Base-by-base conservation (phyloP, 2,329 filamentous ascomycete genomes). In the Drechslerella dactyloides region DNA sequence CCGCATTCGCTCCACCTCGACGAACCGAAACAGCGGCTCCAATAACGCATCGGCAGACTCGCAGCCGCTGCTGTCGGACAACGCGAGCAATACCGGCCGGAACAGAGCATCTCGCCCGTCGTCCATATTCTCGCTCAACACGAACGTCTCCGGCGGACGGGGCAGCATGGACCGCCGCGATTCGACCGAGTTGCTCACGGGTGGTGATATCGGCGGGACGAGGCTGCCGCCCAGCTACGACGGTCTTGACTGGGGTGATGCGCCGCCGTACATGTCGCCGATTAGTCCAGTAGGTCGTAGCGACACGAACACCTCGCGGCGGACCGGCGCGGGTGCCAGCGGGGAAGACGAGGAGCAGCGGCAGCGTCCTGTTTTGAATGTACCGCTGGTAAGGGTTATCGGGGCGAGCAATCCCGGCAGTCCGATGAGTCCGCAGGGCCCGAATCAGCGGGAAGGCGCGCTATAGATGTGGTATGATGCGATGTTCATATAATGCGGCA, bases 1-100 rank as follows among this genome's bases (percentile, higher is more conserved):
- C 0, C 83, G 90, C 51, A 80, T 94, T 27, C 84, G 90, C 30
- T 89, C 88, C 37, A 89, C 87, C 76, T 92, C 89, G 2, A 30
- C 56, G 7, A 68, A 73, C 23, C 27, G 62, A 35, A 66, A 62
- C 48, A 70, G 58, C 37, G 27, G 21, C 17, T 13, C 13, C 37
- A 42, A 23, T 11, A 48, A 48, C 44, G 15, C 48, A n/a, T 19
- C 56, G 30, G 46, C 69, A 37, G 62, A 73, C 42, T 68, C 69
- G 19, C 69, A 73, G 27, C 68, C 68, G 21, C 50, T 72, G 15
- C 68, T 72, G 21, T 54, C 68, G 10, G 68, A 72, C 23, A 56
- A 51, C 27, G 46, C 59, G 17, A 72, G 59, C 35, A 50, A 52
- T 37, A 27, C 51, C 11, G 58, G 62, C 17, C 61, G 57, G 53